Percentiles rank a stretch among this genome's conserved stretches.
phyloP scores from a whole-genome alignment of 164 flowering plant species.

The Liriodendron chinense region DNA sequence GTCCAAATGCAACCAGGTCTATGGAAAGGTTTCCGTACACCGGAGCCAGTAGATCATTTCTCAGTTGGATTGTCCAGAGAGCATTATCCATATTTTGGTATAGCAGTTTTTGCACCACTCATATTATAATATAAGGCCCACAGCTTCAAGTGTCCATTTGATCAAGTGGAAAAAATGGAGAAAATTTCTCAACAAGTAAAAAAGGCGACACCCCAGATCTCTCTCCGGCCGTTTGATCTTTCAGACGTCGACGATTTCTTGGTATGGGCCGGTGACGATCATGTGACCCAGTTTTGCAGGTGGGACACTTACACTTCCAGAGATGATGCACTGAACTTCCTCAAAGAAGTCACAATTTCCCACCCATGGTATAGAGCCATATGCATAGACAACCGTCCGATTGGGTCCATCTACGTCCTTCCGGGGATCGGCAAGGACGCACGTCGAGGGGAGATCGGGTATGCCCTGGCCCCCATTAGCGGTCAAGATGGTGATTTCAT shows the following conservation, averaged over 20 bases:
- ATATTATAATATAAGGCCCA: no score
- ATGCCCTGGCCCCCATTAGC: conserved; percentile 28
- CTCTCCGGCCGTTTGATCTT: conserved; percentile 32
- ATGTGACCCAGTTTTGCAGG: conserved; percentile 6
- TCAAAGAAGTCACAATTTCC: conserved; percentile 20
- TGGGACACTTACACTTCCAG: conserved; percentile 18
- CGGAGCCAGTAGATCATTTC: no score
- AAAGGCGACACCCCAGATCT: background rate
- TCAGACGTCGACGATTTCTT: conserved; percentile 37
- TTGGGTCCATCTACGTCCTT: conserved; percentile 31
- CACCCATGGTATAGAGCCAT: conserved; percentile 41
- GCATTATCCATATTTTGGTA: no score
- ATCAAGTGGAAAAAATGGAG: no score
- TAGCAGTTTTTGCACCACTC: no score
- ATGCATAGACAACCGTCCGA: conserved; percentile 31
- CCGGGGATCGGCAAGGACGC: conserved; percentile 20
- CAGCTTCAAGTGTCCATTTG: no score
- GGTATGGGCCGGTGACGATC: conserved; percentile 31
- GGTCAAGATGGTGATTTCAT: conserved; percentile 27
- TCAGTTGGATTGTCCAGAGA: no score
- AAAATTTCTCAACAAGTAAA: no score
- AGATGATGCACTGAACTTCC: conserved; percentile 26
- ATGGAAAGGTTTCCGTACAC: no score
- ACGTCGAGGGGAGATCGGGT: conserved; percentile 30
- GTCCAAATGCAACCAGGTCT: no score